These are phyloP conservation scores for Suhomyces atakaporum DNA, from an alignment of 1,139 yeast species.

Conservation along the genomic window DNA sequence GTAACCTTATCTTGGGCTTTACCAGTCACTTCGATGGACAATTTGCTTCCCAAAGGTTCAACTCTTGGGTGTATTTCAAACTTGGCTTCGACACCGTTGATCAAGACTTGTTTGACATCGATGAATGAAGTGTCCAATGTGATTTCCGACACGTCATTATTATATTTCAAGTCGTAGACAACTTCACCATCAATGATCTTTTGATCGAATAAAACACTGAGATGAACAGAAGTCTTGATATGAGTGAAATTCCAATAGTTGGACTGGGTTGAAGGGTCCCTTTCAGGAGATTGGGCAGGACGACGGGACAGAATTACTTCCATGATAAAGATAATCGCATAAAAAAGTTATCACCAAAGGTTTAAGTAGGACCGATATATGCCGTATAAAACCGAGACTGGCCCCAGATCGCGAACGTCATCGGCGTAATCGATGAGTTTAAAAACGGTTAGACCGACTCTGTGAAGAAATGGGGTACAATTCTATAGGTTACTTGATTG, in stretches of 20 bases:
- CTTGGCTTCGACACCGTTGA: conserved; percentile 40
- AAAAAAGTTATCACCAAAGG: neutral
- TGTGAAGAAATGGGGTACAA: too few relatives aligned
- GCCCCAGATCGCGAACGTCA: neutral
- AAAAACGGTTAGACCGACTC: too few relatives aligned
- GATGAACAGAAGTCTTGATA: conserved; percentile 50
- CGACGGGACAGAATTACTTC: conserved; percentile 22
- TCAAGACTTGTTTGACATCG: conserved; percentile 44
- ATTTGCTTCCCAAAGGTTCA: conserved; percentile 70
- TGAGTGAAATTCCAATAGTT: conserved; percentile 62
- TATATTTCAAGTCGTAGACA: conserved; percentile 40
- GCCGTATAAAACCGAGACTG: neutral
- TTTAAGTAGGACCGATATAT: neutral
- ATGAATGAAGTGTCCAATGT: conserved; percentile 72
- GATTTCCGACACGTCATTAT: conserved; percentile 32
- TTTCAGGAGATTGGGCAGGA: conserved; percentile 56
- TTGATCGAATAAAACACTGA: conserved; percentile 57
- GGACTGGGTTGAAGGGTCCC: conserved; percentile 76
- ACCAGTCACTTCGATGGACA: conserved; percentile 37
- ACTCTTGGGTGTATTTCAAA: conserved; percentile 49
- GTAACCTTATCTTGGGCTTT: conserved; percentile 20
- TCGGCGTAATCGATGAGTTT: neutral
- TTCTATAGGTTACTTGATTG: too few relatives aligned
- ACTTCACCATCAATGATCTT: conserved; percentile 59
- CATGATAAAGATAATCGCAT: conserved; percentile 12